Evolutionary conservation across 2,329 filamentous ascomycete genomes (phyloP), one percentile per base, ranked within the genome.

Genomic region (Penicillium sp.): DNA sequence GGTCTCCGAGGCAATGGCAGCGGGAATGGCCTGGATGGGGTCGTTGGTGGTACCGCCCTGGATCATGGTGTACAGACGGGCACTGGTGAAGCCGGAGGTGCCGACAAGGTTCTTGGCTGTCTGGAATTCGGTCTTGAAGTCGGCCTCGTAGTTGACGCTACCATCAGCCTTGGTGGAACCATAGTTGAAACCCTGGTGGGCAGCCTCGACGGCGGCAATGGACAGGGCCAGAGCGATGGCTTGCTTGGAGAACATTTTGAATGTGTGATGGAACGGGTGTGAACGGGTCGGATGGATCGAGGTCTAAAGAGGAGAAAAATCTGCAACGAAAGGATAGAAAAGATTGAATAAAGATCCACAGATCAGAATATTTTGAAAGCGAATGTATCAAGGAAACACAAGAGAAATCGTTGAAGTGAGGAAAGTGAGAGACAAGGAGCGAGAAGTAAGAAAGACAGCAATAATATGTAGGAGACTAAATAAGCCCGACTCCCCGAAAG

Each of bases 1-100:
- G 2, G 91, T 96, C 69, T 92, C 85, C 71, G 91, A 91, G 68
- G 84, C 85, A 77, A 96, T 92, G 70, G 92, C 93, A 46, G 93
- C 93, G 45, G 89, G 89, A 64, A 97, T 92, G 66, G 89, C 91
- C 43, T 84, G 81, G 71, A 90, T 92, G 69, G 87, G 83, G 33
- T 83, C 82, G 77, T 84, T 88, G 65, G 84, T 77, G 6, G 89
- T 88, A 65, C 86, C 87, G 56, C 69, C 74, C 67, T 72, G 74
- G 73, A 88, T 85, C 80, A 85, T 87, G 73, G 89, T 90, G 82
- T 91, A 83, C 30, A 83, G 73, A 59, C 81, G 78, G 54, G 80
- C 81, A 58, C 80, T 80, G 52, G 76, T 79, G 73, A 82, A 83
- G 51, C 68, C 74, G 22, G 68, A 67, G 57, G 76, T 73, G 33